phyloP scores from a whole-genome alignment of 2,329 filamentous ascomycete species.

The Dendryphion nanum region DNA sequence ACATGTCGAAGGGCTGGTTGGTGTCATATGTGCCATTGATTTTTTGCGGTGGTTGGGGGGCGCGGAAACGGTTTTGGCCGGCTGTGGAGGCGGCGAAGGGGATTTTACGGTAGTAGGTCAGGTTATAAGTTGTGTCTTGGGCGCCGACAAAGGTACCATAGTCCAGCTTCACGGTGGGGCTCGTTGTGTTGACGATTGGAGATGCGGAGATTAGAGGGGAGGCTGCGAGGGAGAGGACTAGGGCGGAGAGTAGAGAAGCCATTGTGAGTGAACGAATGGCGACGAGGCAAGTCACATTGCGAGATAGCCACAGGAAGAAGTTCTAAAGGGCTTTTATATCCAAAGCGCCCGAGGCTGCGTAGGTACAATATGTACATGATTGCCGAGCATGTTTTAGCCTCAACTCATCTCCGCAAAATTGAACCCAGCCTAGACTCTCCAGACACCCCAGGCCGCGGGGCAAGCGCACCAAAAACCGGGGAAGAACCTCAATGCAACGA shows the following conservation, averaged over 20 bases:
- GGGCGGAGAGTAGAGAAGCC: conserved; percentile 5
- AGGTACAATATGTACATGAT: too few relatives aligned
- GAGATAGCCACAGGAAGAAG: too few relatives aligned
- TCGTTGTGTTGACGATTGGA: conserved; percentile 3
- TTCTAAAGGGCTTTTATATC: too few relatives aligned
- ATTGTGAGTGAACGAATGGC: conserved; percentile 16
- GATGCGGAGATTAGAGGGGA: conserved; percentile 7
- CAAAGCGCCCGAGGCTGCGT: too few relatives aligned
- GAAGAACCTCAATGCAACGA: too few relatives aligned
- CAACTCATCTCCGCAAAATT: too few relatives aligned
- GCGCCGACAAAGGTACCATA: conserved; percentile 52
- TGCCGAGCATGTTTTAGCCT: too few relatives aligned
- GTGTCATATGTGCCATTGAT: conserved; percentile 57
- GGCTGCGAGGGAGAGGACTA: conserved; percentile 6
- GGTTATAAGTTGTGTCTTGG: conserved; percentile 53
- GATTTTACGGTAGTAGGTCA: conserved; percentile 60
- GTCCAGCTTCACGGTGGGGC: conserved; percentile 27
- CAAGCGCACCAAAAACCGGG: too few relatives aligned
- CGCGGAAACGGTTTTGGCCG: conserved; percentile 59
- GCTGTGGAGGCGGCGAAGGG: conserved; percentile 60
- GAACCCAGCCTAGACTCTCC: too few relatives aligned
- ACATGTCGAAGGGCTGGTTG: conserved; percentile 56
- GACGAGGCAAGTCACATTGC: too few relatives aligned
- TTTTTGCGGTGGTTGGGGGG: conserved; percentile 55
- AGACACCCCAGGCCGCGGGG: too few relatives aligned